phyloP scores from a whole-genome alignment of 2,329 filamentous ascomycete genomes.

The Aureobasidium subglaciale region DNA sequence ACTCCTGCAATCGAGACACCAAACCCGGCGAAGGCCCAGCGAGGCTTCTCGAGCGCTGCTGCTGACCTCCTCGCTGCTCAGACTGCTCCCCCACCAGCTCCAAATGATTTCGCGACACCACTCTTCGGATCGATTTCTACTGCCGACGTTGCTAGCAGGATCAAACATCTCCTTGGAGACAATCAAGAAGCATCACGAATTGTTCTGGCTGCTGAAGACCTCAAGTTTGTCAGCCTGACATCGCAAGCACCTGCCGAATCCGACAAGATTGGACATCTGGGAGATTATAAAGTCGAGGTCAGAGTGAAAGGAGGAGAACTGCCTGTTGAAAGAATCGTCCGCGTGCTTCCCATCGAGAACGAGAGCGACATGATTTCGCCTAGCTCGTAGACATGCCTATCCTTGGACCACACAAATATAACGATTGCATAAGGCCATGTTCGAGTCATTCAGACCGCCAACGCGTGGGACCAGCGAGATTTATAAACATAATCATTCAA shows the following conservation, averaged over 20 bases:
- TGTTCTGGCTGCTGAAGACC: constrained; percentile 42
- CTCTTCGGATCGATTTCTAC: constrained; percentile 52
- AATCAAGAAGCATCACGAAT: constrained; percentile 47
- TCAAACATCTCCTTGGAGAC: constrained; percentile 43
- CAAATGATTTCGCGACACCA: constrained; percentile 24
- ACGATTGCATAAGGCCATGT: too few relatives aligned
- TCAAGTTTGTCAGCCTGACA: constrained; percentile 39
- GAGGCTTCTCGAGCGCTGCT: constrained; percentile 17
- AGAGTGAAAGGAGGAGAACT: constrained; percentile 40
- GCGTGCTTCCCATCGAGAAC: constrained; percentile 24
- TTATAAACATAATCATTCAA: too few relatives aligned
- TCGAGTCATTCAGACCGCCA: too few relatives aligned
- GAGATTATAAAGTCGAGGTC: constrained; percentile 47
- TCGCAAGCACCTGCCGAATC: constrained; percentile 29
- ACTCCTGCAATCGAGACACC: constrained; percentile 15
- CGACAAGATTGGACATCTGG: constrained; percentile 46
- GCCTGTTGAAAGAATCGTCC: constrained; percentile 35
- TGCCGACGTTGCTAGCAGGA: constrained; percentile 42
- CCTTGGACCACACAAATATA: too few relatives aligned
- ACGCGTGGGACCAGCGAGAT: too few relatives aligned
- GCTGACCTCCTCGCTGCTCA: constrained; percentile 17
- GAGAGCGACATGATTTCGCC: not conserved
- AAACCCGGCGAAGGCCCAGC: constrained; percentile 12
- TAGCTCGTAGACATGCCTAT: not conserved
- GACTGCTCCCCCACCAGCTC: constrained; percentile 16